A percentile compares a stretch with the other conserved stretches of the same genome.
phyloP scores from a whole-genome alignment of 1,284 basidiomycete species.

The Takashimella koratensis region DNA sequence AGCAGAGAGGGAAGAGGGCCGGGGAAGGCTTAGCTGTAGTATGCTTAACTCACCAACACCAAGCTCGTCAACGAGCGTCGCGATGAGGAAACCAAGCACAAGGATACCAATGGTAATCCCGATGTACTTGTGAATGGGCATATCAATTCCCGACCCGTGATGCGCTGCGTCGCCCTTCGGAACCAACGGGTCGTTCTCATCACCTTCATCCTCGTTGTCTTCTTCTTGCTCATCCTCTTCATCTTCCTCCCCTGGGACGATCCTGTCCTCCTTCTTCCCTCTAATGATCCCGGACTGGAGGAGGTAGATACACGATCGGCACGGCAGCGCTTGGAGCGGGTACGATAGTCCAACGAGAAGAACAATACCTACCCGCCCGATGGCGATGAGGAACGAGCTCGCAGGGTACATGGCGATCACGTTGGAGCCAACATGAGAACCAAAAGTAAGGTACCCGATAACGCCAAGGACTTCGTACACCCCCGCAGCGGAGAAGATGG shows the following conservation, averaged over 20 bases:
- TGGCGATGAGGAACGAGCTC: constrained; percentile 85
- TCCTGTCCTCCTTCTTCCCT: constrained; percentile 19
- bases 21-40: too few species aligned
- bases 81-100: constrained; percentile 60
- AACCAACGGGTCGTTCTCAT: constrained; percentile 41
- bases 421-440: constrained; percentile 81
- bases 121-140: constrained; percentile 68
- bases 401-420: constrained; percentile 73
- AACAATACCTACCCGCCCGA: constrained; percentile 91
- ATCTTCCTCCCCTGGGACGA: constrained; percentile 23
- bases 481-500: constrained; percentile 73
- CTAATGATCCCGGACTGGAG: constrained; percentile 52
- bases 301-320: constrained; percentile 87
- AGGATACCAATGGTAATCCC: constrained; percentile 71
- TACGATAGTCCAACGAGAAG: constrained; percentile 86
- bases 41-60: constrained; percentile 63
- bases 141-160: constrained; percentile 57
- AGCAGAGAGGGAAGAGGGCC: not conserved
- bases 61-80: constrained; percentile 77
- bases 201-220: constrained; percentile 10
- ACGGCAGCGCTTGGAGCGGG: constrained; percentile 89
- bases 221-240: constrained; percentile 6
- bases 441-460: constrained; percentile 90
- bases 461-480: constrained; percentile 61
- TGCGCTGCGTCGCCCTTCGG: constrained; percentile 52